A percentile compares a stretch with the other conserved stretches of the same genome.
Evolutionary conservation across 2,329 filamentous ascomycete species (phyloP).

Genomic region (Neofusicoccum sp.): DNA sequence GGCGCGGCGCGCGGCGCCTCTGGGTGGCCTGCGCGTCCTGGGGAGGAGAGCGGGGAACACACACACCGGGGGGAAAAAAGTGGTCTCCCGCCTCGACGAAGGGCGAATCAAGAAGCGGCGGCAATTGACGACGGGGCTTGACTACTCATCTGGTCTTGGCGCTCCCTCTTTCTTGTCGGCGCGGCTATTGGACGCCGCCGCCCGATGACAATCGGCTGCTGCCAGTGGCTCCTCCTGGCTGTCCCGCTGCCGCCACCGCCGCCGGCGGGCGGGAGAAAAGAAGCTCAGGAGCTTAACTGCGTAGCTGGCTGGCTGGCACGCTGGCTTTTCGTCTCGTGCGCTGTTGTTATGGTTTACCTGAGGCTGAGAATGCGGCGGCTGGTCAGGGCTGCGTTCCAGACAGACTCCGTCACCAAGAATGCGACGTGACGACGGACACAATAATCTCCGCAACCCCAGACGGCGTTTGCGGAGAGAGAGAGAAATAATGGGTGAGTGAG

Average conservation of each 20-base stretch:
- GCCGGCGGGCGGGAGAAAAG: not conserved
- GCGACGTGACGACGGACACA: not conserved
- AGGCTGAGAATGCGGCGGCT: not conserved
- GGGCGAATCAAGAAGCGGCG: not conserved
- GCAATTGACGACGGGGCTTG: not conserved
- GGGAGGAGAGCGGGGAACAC: not conserved
- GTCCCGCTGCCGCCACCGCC: not conserved
- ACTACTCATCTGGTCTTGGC: not conserved
- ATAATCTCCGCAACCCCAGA: too few relatives aligned
- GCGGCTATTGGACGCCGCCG: too few relatives aligned
- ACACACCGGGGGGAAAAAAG: not conserved
- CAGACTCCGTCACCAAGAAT: not conserved
- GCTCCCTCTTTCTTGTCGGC: too few relatives aligned
- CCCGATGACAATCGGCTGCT: too few relatives aligned
- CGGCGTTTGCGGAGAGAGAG: not conserved
- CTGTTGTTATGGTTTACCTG: not conserved
- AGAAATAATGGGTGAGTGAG: not conserved
- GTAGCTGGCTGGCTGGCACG: too few relatives aligned
- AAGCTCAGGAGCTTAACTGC: not conserved
- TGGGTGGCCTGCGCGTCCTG: conserved; percentile 5
- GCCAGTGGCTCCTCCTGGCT: too few relatives aligned
- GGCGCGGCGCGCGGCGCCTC: not conserved
- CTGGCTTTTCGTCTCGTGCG: not conserved
- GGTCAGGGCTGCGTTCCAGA: not conserved
- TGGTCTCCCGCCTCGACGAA: not conserved